Evolutionary conservation across 441 rosid genomes (phyloP).

Genomic region (Kokia cookei): DNA sequence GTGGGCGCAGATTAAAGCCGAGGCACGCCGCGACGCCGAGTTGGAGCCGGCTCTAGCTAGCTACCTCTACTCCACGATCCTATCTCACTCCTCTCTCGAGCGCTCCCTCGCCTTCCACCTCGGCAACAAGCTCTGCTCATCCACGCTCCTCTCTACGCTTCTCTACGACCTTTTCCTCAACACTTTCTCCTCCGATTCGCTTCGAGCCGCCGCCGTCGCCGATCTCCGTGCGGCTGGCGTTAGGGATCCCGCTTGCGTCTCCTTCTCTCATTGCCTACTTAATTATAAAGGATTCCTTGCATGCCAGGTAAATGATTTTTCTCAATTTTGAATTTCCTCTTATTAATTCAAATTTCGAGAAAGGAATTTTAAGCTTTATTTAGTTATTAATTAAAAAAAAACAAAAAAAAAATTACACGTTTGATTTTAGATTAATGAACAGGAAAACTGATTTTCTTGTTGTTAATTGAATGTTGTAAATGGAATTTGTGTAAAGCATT

Average conservation of each 20-base stretch:
- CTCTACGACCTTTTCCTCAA: conserved; percentile 82
- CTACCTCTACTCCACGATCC: conserved; percentile 85
- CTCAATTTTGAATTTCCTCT: background rate
- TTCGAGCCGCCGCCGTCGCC: conserved; percentile 79
- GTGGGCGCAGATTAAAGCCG: conserved; percentile 80
- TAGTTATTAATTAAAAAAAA: too few relatives aligned
- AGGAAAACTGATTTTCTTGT: background rate
- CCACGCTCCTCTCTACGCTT: conserved; percentile 85
- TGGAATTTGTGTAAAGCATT: background rate
- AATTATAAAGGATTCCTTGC: conserved; percentile 95
- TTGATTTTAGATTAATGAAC: background rate
- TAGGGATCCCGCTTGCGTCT: conserved; percentile 92
- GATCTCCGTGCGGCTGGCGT: conserved; percentile 79
- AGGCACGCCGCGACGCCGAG: conserved; percentile 89
- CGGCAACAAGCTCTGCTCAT: conserved; percentile 95
- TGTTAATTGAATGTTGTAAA: background rate
- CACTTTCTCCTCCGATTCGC: conserved; percentile 69
- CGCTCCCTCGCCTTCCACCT: conserved; percentile 80
- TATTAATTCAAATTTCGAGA: background rate
- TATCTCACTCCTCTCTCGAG: conserved; percentile 80
- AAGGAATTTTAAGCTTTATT: background rate
- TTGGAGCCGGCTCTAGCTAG: conserved; percentile 92
- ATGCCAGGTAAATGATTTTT: conserved; percentile 50
- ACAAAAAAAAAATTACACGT: background rate
- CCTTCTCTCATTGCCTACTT: conserved; percentile 94